These are phyloP conservation scores for Zymoseptoria tritici DNA, from an alignment of 2,329 filamentous ascomycete species.

Conservation along the genomic window DNA sequence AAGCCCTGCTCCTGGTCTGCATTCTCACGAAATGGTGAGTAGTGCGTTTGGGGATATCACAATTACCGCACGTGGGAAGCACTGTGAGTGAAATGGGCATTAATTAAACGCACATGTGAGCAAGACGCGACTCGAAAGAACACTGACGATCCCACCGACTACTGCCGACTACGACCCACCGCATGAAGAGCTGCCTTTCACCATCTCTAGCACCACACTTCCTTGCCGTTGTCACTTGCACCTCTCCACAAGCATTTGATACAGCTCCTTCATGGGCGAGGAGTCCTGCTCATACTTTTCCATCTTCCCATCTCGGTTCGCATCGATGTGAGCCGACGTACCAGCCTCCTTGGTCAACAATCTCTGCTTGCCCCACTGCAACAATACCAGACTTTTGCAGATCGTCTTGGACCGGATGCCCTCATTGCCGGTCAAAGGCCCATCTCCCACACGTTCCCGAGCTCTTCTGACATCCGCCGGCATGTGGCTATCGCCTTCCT, in stretches of 20 bases:
- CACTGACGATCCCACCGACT: background rate
- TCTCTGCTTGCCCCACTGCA: slow-evolving; percentile 25
- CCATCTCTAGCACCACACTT: slow-evolving; percentile 28
- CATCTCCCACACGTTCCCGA: background rate
- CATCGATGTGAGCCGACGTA: slow-evolving; percentile 23
- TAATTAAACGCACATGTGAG: background rate
- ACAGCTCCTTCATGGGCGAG: slow-evolving; percentile 23
- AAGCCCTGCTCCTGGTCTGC: background rate
- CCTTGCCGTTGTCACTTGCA: slow-evolving; percentile 33
- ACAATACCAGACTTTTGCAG: slow-evolving; percentile 22
- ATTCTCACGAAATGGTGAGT: background rate
- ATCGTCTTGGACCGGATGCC: slow-evolving; percentile 24
- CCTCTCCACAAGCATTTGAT: slow-evolving; percentile 6
- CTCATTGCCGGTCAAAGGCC: slow-evolving; percentile 9
- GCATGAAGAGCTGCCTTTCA: background rate
- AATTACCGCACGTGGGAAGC: background rate
- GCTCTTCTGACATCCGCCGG: slow-evolving; percentile 7
- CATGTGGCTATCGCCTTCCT: slow-evolving; percentile 3
- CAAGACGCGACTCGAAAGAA: background rate
- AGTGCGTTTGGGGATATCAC: background rate
- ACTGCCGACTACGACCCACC: background rate
- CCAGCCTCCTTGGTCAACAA: slow-evolving; percentile 26
- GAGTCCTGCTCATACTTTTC: slow-evolving; percentile 32
- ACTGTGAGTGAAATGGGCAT: background rate
- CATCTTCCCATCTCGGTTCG: slow-evolving; percentile 13